phyloP scores from a whole-genome alignment of 495 filamentous ascomycete genomes.

The Neurospora sp. region DNA sequence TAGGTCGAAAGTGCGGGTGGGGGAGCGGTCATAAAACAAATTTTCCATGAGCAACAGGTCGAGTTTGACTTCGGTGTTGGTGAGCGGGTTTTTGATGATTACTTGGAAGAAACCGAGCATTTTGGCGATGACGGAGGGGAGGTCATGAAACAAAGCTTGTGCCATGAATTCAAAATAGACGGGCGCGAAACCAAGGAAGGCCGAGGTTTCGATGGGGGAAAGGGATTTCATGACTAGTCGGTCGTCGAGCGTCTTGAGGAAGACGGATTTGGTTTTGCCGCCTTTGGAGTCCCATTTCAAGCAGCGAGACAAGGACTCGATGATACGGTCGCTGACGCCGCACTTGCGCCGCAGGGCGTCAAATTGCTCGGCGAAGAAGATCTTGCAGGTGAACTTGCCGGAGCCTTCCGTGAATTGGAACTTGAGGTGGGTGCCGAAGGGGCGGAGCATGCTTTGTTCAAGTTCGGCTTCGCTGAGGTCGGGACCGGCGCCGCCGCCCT shows the following conservation, averaged over 20 bases:
- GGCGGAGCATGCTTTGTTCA: slow-evolving; percentile 65
- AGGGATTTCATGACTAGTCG: slow-evolving; percentile 74
- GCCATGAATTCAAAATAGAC: slow-evolving; percentile 97
- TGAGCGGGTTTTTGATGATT: slow-evolving; percentile 86
- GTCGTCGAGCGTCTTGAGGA: slow-evolving; percentile 92
- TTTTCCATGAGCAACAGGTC: slow-evolving; percentile 97
- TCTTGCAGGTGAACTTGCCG: slow-evolving; percentile 92
- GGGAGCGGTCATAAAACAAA: slow-evolving; percentile 89
- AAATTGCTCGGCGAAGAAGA: slow-evolving; percentile 97
- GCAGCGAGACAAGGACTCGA: slow-evolving; percentile 90
- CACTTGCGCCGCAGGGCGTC: slow-evolving; percentile 89
- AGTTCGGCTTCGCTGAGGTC: slow-evolving; percentile 43
- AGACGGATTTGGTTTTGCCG: slow-evolving; percentile 96
- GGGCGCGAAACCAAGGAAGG: slow-evolving; percentile 89
- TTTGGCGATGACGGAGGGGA: slow-evolving; percentile 95
- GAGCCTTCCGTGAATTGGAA: slow-evolving; percentile 88
- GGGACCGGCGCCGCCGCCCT: slow-evolving; percentile 11
- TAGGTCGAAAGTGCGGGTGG: slow-evolving; percentile 90
- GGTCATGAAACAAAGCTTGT: slow-evolving; percentile 87
- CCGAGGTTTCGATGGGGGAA: slow-evolving; percentile 79
- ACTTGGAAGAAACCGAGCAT: slow-evolving; percentile 99
- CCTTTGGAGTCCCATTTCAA: slow-evolving; percentile 98
- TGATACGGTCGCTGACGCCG: slow-evolving; percentile 83
- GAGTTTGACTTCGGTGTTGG: slow-evolving; percentile 89
- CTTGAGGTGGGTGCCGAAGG: slow-evolving; percentile 83